A percentile compares a stretch with the other conserved stretches of the same genome.
These are phyloP conservation scores for Komagataea norvegica DNA, from an alignment of 1,139 yeast genomes.

Conservation along the genomic window DNA sequence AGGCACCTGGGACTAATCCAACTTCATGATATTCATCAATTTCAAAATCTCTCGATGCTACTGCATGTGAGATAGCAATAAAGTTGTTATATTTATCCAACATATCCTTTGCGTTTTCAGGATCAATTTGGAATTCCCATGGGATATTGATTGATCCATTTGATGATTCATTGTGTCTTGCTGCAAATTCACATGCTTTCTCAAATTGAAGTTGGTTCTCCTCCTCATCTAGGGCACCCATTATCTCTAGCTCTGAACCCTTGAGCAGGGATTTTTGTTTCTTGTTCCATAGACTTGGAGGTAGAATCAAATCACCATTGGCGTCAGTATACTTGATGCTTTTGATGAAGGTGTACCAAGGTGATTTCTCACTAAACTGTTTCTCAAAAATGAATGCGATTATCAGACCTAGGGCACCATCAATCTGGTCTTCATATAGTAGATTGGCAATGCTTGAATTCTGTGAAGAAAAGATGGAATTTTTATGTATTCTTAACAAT, in stretches of 20 bases:
- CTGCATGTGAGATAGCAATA: conserved; percentile 50
- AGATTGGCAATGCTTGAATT: conserved; percentile 66
- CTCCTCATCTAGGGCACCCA: conserved; percentile 56
- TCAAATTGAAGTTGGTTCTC: conserved; percentile 55
- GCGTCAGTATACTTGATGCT: conserved; percentile 38
- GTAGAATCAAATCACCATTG: conserved; percentile 36
- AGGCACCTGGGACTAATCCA: conserved; percentile 87
- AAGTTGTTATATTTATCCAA: conserved; percentile 35
- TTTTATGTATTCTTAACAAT: conserved; percentile 39
- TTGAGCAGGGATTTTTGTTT: conserved; percentile 42
- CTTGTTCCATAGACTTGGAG: conserved; percentile 64
- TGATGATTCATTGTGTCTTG: conserved; percentile 16
- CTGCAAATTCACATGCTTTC: conserved; percentile 49
- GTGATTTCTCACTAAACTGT: conserved; percentile 50
- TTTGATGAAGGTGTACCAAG: conserved; percentile 68
- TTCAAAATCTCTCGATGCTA: conserved; percentile 75
- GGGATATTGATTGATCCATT: conserved; percentile 20
- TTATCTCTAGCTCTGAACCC: conserved; percentile 64
- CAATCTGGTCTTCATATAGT: conserved; percentile 52
- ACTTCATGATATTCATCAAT: conserved; percentile 72
- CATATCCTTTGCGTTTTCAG: conserved; percentile 15
- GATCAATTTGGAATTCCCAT: conserved; percentile 22
- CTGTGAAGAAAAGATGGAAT: conserved; percentile 48
- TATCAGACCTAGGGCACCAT: conserved; percentile 65
- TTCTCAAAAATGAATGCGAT: conserved; percentile 70